Conservation (phyloP, 768 basidiomycete genomes). For the Hericium alpestre region DNA sequence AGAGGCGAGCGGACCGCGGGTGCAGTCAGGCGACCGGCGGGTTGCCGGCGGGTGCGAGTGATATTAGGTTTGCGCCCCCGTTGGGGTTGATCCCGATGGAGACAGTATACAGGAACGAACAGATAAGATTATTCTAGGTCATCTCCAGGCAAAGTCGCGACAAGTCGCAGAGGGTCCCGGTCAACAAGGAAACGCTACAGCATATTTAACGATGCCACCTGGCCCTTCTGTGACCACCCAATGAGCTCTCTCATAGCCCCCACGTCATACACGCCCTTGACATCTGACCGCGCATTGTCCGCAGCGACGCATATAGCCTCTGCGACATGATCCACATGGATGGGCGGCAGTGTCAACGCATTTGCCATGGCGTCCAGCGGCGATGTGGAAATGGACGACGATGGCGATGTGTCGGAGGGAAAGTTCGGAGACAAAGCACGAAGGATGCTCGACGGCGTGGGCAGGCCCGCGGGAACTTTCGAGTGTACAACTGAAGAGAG, state of each 20-base stretch:
- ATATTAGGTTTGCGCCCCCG: no score
- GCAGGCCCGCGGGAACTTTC: conserved; percentile 42
- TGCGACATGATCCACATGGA: conserved; percentile 94
- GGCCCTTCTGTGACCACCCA: conserved; percentile 41
- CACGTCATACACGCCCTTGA: conserved; percentile 62
- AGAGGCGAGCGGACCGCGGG: no score
- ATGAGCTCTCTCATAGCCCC: conserved; percentile 64
- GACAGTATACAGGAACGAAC: no score
- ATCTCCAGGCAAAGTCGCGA: no score
- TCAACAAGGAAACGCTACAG: no score
- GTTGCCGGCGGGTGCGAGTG: no score
- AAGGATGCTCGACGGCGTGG: conserved; percentile 57
- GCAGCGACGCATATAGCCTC: conserved; percentile 65
- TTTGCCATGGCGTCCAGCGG: conserved; percentile 62
- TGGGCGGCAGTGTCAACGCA: conserved; percentile 73
- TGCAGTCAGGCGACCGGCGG: no score
- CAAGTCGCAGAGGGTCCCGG: no score
- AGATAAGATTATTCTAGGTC: no score
- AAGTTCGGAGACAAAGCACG: conserved; percentile 31
- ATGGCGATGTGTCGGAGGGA: conserved; percentile 16
- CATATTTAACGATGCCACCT: neutral
- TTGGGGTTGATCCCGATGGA: no score
- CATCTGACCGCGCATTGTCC: conserved; percentile 31
- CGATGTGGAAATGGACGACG: conserved; percentile 28
- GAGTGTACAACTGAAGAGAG: conserved; percentile 66